phyloP scores from a whole-genome alignment of 164 flowering plant species.

The Magnolia changhungtana region DNA sequence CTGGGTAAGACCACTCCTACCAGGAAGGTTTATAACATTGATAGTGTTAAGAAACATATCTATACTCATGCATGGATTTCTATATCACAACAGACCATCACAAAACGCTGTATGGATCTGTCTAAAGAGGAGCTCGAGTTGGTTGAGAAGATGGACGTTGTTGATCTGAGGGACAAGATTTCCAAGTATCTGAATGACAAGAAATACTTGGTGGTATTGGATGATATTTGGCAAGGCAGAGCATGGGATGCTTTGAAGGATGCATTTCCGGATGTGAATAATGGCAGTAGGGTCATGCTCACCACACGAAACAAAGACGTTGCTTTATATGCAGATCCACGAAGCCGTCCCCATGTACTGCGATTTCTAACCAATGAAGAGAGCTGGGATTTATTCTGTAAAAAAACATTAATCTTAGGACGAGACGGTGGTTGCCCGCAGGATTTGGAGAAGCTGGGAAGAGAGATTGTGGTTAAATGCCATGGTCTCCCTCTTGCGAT shows the following conservation, averaged over 20 bases:
- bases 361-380: background rate
- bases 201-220: background rate
- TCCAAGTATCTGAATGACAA: background rate
- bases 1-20: no score
- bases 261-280: background rate
- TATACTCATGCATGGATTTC: no score
- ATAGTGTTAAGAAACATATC: no score
- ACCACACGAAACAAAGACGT: background rate
- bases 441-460: background rate
- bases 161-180: no score
- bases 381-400: background rate
- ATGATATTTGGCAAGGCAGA: background rate
- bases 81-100: no score
- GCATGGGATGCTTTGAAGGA: background rate
- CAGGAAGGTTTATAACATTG: no score
- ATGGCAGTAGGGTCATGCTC: conserved; percentile 4
- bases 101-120: no score
- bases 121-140: no score
- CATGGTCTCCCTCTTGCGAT: background rate
- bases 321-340: background rate
- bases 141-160: no score
- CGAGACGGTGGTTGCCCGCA: background rate
- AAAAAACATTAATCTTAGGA: background rate
- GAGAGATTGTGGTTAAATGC: background rate
- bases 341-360: no score